A percentile compares a stretch with the other conserved stretches of the same genome.
These are phyloP conservation scores for Taphrina deformans DNA, from an alignment of 1,139 yeast genomes.

Conservation along the genomic window DNA sequence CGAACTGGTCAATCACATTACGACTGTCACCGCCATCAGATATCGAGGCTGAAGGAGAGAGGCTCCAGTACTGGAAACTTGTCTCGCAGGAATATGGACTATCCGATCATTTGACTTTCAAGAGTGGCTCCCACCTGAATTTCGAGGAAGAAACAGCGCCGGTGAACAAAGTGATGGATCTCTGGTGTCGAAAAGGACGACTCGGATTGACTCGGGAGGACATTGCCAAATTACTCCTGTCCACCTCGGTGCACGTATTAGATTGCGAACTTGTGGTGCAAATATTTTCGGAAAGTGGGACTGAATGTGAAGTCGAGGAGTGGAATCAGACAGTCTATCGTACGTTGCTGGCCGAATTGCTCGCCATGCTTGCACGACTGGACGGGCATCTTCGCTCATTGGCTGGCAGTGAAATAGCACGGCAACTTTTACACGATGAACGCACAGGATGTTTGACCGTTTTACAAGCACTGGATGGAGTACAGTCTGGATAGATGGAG, in stretches of 20 bases:
- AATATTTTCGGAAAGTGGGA: neutral
- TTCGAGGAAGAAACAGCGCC: neutral
- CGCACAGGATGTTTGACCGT: neutral
- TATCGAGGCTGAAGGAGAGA: neutral
- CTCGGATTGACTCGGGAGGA: neutral
- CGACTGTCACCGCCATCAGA: neutral
- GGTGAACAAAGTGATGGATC: neutral
- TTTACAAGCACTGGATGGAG: neutral
- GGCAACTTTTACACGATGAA: neutral
- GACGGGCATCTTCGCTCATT: neutral
- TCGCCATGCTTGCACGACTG: neutral
- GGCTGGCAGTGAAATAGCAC: neutral
- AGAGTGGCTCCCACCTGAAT: neutral
- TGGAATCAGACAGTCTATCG: neutral
- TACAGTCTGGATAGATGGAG: neutral
- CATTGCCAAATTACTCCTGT: neutral
- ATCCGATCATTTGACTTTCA: neutral
- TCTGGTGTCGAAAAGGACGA: neutral
- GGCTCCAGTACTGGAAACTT: neutral
- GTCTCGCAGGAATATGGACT: neutral
- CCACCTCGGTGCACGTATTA: neutral
- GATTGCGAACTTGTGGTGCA: neutral
- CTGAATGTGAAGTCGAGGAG: too few relatives aligned
- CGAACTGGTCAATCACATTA: conserved; percentile 12
- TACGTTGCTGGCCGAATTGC: neutral